Conservation (phyloP, 371 early-diverging fungal genomes). For the Mortierella sp. region DNA sequence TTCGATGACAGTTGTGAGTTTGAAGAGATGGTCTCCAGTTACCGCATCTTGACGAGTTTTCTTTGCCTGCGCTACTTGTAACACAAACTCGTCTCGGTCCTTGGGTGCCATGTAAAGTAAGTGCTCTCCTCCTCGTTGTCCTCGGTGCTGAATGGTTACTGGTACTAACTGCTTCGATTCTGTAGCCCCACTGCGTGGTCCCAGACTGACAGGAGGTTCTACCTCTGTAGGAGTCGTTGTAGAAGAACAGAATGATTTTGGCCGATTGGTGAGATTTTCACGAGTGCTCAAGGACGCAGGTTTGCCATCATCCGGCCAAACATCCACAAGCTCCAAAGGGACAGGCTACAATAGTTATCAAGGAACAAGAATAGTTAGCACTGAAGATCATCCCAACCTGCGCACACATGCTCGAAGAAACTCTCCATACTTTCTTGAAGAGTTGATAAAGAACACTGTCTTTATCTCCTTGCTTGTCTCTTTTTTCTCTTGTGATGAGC, state of each 20-base stretch:
- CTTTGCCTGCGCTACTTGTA: constrained; percentile 68
- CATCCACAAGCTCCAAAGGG: constrained; percentile 75
- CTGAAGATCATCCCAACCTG: too few species aligned
- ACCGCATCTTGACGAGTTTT: constrained; percentile 67
- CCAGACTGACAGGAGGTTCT: neutral
- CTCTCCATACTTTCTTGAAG: constrained; percentile 51
- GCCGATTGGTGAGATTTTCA: constrained; percentile 12
- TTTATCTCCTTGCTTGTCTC: constrained; percentile 52
- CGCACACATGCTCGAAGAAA: too few species aligned
- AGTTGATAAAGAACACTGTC: constrained; percentile 65
- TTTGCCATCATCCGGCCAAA: constrained; percentile 70
- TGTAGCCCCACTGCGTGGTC: neutral
- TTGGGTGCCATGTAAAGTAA: constrained; percentile 59
- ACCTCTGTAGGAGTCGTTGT: neutral
- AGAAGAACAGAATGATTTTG: constrained; percentile 3
- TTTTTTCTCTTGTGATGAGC: constrained; percentile 78
- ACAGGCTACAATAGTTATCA: constrained; percentile 68
- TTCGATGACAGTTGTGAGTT: constrained; percentile 62
- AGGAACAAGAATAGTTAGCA: neutral
- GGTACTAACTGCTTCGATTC: constrained; percentile 19
- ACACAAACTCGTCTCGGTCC: constrained; percentile 81
- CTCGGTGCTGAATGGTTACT: constrained; percentile 38
- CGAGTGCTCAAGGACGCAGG: constrained; percentile 7
- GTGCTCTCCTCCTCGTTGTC: constrained; percentile 30
- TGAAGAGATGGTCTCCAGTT: constrained; percentile 67